Base-by-base conservation (phyloP, 805 yeast species). In the Starmerella cellae region DNA sequence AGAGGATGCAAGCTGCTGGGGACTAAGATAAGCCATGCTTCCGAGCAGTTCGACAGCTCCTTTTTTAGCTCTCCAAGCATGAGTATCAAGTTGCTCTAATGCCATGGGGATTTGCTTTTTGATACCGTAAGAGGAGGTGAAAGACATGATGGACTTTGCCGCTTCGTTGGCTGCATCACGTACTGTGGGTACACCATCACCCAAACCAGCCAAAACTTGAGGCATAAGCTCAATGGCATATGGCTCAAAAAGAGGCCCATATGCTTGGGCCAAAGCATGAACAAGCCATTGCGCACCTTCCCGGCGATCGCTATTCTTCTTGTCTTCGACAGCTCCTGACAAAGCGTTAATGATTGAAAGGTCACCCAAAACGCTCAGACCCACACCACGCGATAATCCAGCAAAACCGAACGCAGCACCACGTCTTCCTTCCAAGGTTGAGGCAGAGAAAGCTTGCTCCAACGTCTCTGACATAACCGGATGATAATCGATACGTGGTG, bases 371-470 rank as follows among this genome's bases (percentile, higher is more conserved):
- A 93, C 71, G 45, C 75, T 70, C 41, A 91, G 75, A 51, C 98
- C 98, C 19, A 75, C 71, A 45, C 99, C 98, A 56, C 82, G 79
- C 2, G 82, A 88, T 35, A 91, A 62, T 49, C 99, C 99, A 19
- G 97, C 82, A 53, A 91, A 71, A 60, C 97, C 98, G 64, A 82
- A 85, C 1, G 97, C 97, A 2, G 95, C 88, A 56, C 97, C 99
- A 50, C 88, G 73, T 57, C 95, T 66, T 4, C 63, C 61, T 4
- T 69, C 60, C 35, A 62, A 60, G 2, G 63, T 51, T 26, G 64
- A 63, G 2, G 75, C 75, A 8, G 62, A 58, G 55, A 82, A 75
- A 21, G 87, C 64, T 50, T 71, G 75, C 5, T 65, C 72, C 55
- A 82, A 71, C 38, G 85, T 64, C 3, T 55, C 51, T 29, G 77